These are phyloP conservation scores for Botrytis pseudocinerea DNA, from an alignment of 2,329 filamentous ascomycete species.

Conservation along the genomic window DNA sequence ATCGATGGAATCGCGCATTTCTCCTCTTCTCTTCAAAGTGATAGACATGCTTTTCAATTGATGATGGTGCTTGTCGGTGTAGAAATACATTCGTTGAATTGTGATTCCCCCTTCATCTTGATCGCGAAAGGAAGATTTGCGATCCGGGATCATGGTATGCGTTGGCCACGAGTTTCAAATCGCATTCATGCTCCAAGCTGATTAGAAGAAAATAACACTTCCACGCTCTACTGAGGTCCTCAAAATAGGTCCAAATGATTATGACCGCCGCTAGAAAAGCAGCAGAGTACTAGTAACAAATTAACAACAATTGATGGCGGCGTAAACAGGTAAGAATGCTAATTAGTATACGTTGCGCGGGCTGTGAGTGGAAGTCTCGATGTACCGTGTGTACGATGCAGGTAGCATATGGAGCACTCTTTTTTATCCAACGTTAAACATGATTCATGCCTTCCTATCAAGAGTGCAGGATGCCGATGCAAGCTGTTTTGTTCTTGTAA, in stretches of 20 bases:
- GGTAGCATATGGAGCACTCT: not conserved
- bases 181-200: conserved; percentile 35
- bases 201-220: conserved; percentile 24
- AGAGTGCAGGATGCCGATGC: conserved; percentile 1
- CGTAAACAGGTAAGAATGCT: not conserved
- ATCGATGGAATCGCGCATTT: conserved; percentile 8
- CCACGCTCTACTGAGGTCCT: not conserved
- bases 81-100: not conserved
- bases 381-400: not conserved
- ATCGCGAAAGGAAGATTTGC: conserved; percentile 27
- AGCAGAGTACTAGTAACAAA: not conserved
- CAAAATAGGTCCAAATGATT: not conserved
- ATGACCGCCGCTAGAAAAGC: conserved; percentile 10
- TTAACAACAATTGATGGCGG: conserved; percentile 2
- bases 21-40: not conserved
- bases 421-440: not conserved
- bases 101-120: conserved; percentile 20
- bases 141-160: conserved; percentile 38
- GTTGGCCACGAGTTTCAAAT: conserved; percentile 41
- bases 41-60: not conserved
- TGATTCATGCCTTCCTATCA: conserved; percentile 17
- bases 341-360: not conserved
- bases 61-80: not conserved
- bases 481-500: conserved; percentile 11
- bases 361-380: conserved; percentile 5